Conservation (phyloP, 2,329 filamentous ascomycete species). For the Diplocarpon mali region DNA sequence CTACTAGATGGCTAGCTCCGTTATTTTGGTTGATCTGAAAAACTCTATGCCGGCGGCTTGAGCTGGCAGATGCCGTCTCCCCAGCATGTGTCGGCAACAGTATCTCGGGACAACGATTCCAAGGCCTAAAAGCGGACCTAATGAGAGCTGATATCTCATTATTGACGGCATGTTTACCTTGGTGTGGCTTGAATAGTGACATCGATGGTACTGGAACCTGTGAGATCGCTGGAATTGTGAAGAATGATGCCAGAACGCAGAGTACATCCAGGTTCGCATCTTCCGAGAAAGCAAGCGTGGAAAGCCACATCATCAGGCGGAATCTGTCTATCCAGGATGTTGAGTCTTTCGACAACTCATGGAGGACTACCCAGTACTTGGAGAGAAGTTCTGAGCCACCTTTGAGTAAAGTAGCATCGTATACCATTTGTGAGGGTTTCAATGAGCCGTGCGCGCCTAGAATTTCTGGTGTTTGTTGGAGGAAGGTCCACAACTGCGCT, state of each 20-base stretch:
- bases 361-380: conserved; percentile 15
- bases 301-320: conserved; percentile 23
- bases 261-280: conserved; percentile 15
- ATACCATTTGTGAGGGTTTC: background rate
- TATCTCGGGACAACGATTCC: background rate
- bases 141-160: background rate
- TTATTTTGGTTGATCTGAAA: background rate
- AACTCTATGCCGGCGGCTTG: background rate
- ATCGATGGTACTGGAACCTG: background rate
- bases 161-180: background rate
- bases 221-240: conserved; percentile 9
- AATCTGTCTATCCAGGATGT: conserved; percentile 13
- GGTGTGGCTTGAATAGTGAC: background rate
- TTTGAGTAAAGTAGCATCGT: background rate
- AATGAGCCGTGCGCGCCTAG: background rate
- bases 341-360: conserved; percentile 3
- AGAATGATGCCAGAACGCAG: conserved; percentile 21
- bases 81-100: background rate
- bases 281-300: conserved; percentile 17
- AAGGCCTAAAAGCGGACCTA: background rate
- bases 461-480: background rate
- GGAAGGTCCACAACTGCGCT: background rate
- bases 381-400: conserved; percentile 6
- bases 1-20: background rate
- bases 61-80: background rate